Base-by-base conservation (phyloP, 129 eudicot species). In the Scalesia atractyloides region DNA sequence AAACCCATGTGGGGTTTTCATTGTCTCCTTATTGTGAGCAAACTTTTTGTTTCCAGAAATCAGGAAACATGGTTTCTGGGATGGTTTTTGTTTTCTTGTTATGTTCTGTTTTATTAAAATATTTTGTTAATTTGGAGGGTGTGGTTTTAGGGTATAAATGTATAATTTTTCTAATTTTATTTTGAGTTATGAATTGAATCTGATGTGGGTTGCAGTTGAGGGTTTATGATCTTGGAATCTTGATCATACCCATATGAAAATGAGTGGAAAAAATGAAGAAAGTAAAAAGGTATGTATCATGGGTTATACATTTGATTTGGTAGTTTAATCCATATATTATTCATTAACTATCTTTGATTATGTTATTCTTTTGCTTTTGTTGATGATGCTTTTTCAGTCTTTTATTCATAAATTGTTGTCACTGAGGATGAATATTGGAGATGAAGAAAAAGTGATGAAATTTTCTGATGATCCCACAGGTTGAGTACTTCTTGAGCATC, bases 331-430 rank as follows among this genome's bases (percentile, higher is more conserved):
- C 18, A 34, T 60, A 33, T 67, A 48, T n/a, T 54, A 37, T 22
- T 57, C n/a, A 63, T 70, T 58, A 2, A 43, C 64, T 50, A 12
- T 50, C 15, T 65, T 68, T 75, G 49, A 24, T 60, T 69, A 41
- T 70, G 67, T 63, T 70, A 17, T 37, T 47, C 16, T 7, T 34
- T 56, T 24, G 14, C 49, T 18, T 67, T 60, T 39, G 36, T 18
- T 5, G 20, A 10, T 34, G 26, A 43, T 75, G 73, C 68, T 76
- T 59, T 83, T 82, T 43, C 91, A 86, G 91, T 86, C 91, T n/a
- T 80, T 86, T 37, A 73, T 82, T 73, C 83, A 80, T 67, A 86
- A 80, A 71, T 69, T 86, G 53, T 73, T 83, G 67, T 26, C 87
- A 59, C 53, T 77, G 72, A 79, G 74, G 66, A 68, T 77, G 33